phyloP scores from a whole-genome alignment of 345 rosid species.

The Salix suchowensis region DNA sequence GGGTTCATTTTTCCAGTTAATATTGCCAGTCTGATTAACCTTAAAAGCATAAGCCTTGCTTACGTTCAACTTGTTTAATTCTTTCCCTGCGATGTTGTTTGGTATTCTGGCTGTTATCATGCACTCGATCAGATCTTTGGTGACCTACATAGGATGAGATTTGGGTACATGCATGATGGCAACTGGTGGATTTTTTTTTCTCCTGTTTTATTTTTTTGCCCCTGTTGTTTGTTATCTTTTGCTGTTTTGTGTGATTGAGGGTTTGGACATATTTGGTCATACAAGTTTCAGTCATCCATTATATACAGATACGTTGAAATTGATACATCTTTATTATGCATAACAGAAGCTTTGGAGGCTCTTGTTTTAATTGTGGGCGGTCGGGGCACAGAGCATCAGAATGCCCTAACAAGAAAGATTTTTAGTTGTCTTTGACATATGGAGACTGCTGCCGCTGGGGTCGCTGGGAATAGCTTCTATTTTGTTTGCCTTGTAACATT shows the following conservation, averaged over 20 bases:
- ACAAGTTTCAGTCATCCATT: not conserved
- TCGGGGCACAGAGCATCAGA: constrained; percentile 87
- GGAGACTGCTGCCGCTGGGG: not conserved
- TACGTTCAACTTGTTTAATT: not conserved
- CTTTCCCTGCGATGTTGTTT: not conserved
- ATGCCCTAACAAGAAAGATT: constrained; percentile 57
- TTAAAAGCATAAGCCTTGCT: not conserved
- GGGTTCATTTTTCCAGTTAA: not conserved
- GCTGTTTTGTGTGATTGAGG: not conserved
- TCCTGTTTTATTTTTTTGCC: not conserved
- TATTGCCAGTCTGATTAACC: not conserved
- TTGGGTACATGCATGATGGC: not conserved
- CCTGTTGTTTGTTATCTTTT: not conserved
- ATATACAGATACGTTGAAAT: not conserved
- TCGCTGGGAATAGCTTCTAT: constrained; percentile 4
- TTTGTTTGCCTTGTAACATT: not conserved
- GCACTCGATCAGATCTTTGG: not conserved
- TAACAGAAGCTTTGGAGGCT: constrained; percentile 68
- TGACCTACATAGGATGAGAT: no score
- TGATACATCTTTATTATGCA: not conserved
- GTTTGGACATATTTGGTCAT: not conserved
- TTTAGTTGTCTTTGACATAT: constrained; percentile 16
- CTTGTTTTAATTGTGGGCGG: constrained; percentile 75
- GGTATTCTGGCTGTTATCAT: not conserved
- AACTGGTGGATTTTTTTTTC: not conserved